Evolutionary conservation across 768 basidiomycete species (phyloP), one percentile per base, ranked within the genome.

Genomic region (Mycena venus): DNA sequence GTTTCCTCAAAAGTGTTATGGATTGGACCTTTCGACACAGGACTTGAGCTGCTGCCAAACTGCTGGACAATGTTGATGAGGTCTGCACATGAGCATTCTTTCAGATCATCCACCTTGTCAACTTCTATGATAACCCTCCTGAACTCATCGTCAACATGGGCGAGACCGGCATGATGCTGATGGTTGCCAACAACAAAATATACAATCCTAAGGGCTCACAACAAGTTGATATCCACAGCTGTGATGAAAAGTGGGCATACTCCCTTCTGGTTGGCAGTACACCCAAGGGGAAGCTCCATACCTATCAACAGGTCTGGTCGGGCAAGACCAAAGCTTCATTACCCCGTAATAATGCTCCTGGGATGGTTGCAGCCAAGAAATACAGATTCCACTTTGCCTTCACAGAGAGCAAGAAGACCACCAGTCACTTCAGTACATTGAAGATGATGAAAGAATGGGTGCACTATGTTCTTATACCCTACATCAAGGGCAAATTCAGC

Each of bases 181-280:
- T 78, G 34, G 70, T 73, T 6, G 58, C 70, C 0, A 65, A 73
- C 17, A 67, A 65, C 19, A 49, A 44, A 9, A 82, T 80, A 0
- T 83, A 63, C 47, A 70, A 73, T 8, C 62, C 70, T 5, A 72
- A 51, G 15, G 77, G 82, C 12, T 51, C 74, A 2, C 60, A 70
- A 14, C 81, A 83, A 49, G 83, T 84, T 23, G 71, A 80, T 32
- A 76, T 80, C 60, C 27, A 74, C 27, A 76, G 74, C 0, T 74
- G 79, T 27, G 82, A 84, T 23, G 78, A 84, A 61, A 84, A 83
- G 72, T 74, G 74, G 1, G 82, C 82, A 0, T 84, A 77, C 59
- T 84, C 82, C 5, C 55, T 84, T 2, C 67, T 78, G 61, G 81
- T 84, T 0, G 77, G 81, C 0, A 79, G 73, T 15, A 76, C 79